Evolutionary conservation across 495 filamentous ascomycete genomes (phyloP), one percentile per base, ranked within the genome.

Genomic region (Aspergillus baeticus): DNA sequence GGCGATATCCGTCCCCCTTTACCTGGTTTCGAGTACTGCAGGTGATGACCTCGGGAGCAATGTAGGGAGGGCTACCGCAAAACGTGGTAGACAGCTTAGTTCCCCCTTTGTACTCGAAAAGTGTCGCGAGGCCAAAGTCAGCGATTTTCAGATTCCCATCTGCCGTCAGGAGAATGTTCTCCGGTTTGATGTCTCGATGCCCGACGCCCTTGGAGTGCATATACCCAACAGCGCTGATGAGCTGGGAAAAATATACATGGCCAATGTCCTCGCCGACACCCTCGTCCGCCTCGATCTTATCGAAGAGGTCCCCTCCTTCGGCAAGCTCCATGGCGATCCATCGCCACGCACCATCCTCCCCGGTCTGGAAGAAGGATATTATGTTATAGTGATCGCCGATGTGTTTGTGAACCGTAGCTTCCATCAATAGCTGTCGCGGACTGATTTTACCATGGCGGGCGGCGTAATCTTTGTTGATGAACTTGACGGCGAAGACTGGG

Each of bases 251-350:
- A 72, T 97, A 99, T 47, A 97, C 83, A 63, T 98, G 94, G 29
- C 92, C 93, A 62, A 99, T 87, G 70, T 96, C 90, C 70, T 96
- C 88, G 10, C 84, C 81, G 10, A 97, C 89, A 51, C 95, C 94
- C 26, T 91, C 88, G 70, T 98, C 94, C 3, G 94, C 91, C 70
- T 98, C 94, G 65, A 98, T 97, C 76, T 98, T 98, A 81, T 98
- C 94, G 75, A 99, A 99, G 11, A 99, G 82, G 69, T 99, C 94
- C 13, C 94, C 94, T 38, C 94, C 94, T 58, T 93, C 90, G 39
- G 94, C 94, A 62, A 90, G 85, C 69, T 99, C 94, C 92, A 99
- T 97, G 13, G 91, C 92, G 64, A 99, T 96, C 93, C 93, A 99
- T 62, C 85, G 81, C 95, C 95, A 99, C n/a, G 86, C 73, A 2